Conservation (phyloP, 2,329 filamentous ascomycete species). For the Trichoderma sp. region DNA sequence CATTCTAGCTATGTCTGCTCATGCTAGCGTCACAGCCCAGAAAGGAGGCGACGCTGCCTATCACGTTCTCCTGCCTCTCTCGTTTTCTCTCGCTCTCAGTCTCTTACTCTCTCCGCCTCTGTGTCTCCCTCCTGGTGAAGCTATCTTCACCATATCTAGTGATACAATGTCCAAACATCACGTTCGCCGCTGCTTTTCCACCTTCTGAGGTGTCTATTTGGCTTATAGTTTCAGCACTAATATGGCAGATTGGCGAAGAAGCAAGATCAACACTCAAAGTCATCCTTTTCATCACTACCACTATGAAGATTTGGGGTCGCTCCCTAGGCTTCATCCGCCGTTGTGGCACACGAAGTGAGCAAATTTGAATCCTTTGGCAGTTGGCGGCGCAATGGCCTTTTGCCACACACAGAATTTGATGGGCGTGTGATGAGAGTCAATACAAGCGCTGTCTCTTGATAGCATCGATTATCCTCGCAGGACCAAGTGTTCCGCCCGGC, state of each 20-base stretch:
- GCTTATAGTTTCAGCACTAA: background rate
- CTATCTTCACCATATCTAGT: background rate
- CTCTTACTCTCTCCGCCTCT: background rate
- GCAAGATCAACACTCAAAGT: background rate
- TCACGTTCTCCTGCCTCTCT: background rate
- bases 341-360: background rate
- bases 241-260: too few relatives aligned
- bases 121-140: background rate
- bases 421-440: background rate
- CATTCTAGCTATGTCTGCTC: background rate
- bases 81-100: background rate
- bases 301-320: background rate
- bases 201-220: background rate
- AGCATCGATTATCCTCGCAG: background rate
- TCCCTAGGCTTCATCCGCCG: background rate
- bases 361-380: background rate
- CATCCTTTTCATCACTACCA: background rate
- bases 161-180: background rate
- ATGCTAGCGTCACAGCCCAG: background rate
- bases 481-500: background rate
- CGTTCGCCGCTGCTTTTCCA: background rate
- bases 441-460: background rate
- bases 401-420: background rate
- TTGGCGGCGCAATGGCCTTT: background rate
- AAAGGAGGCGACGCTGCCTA: background rate